Conservation (phyloP, 202 grass and related monocot genomes). For the Eragrostis tef region DNA sequence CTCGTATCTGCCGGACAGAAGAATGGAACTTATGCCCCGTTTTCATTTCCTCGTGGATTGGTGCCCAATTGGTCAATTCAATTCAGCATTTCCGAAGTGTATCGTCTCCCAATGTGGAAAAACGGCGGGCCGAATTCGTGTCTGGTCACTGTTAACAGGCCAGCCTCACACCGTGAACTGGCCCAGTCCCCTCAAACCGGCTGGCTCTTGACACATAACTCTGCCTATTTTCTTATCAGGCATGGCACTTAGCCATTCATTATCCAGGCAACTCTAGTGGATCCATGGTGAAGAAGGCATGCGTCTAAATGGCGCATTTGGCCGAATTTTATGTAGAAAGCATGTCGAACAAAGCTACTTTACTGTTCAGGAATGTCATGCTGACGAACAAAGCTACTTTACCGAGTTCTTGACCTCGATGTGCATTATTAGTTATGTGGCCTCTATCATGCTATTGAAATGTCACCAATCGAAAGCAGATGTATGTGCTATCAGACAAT, state of each 20-base stretch:
- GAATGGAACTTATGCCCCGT: too few species aligned
- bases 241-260: background rate
- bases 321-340: background rate
- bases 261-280: background rate
- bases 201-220: background rate
- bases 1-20: background rate
- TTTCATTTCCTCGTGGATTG: too few species aligned
- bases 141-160: too few species aligned
- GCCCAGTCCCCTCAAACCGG: too few species aligned
- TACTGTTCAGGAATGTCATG: slow-evolving; percentile 36
- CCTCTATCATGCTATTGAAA: slow-evolving; percentile 27
- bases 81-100: too few species aligned
- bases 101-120: too few species aligned
- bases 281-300: slow-evolving; percentile 16
- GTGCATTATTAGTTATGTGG: slow-evolving; percentile 23
- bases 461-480: slow-evolving; percentile 42
- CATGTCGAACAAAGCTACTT: slow-evolving; percentile 27
- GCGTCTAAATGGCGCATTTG: slow-evolving; percentile 5
- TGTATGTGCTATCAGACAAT: slow-evolving; percentile 37
- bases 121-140: too few species aligned
- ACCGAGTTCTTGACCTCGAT: slow-evolving; percentile 27
- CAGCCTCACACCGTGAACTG: background rate
- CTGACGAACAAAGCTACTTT: slow-evolving; percentile 35
- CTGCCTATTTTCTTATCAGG: slow-evolving; percentile 32
- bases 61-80: too few species aligned